Base-by-base conservation (phyloP, 257 asterid species). In the Solanum tarapatanum region DNA sequence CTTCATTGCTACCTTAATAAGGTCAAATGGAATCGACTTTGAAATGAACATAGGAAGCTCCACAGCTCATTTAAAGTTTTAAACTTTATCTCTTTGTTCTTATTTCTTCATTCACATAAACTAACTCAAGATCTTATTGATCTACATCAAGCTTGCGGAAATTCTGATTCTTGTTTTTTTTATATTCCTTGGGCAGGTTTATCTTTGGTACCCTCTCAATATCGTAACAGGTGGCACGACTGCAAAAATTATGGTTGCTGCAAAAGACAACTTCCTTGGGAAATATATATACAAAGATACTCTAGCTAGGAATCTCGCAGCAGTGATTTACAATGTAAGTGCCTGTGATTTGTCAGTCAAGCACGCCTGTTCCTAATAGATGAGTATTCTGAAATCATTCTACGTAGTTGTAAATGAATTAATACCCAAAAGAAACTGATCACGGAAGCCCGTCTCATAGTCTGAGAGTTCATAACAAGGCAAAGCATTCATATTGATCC, bases 251-350 rank as follows among this genome's bases (percentile, higher is more conserved):
- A 97, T 97, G 98, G 93, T 97, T 39, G 95, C 99, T 86, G 99
- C 99, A 24, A 96, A 97, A 90, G 98, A 96, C 92, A 97, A 93
- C 89, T 96, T 96, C 87, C 89, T 97, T 26, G 99, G 99, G 62
- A 97, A 97, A 84, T 97, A 96, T 88, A 96, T 97, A 75, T 97
- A 97, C 93, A 97, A 96, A 87, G 99, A 97, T 87, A 96, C 99
- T 87, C 94, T 97, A 2, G 94, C 98, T 66, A 93, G 99, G 89
- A 97, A 97, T 92, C 96, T 97, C 86, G 99, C 99, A 24, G 92
- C 98, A 23, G 98, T 97, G 85, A 89, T 97, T 82, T 97, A 97
- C 92, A 89, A 37, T 82, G 99, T 96, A 91, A 92, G 98, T 89
- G 51, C 84, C 84, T 19, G 80, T 4, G 16, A 24, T 43, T 16